A percentile compares a stretch with the other conserved stretches of the same genome.
Conservation (phyloP, 2,329 filamentous ascomycete species). For the Penicillium sp. region DNA sequence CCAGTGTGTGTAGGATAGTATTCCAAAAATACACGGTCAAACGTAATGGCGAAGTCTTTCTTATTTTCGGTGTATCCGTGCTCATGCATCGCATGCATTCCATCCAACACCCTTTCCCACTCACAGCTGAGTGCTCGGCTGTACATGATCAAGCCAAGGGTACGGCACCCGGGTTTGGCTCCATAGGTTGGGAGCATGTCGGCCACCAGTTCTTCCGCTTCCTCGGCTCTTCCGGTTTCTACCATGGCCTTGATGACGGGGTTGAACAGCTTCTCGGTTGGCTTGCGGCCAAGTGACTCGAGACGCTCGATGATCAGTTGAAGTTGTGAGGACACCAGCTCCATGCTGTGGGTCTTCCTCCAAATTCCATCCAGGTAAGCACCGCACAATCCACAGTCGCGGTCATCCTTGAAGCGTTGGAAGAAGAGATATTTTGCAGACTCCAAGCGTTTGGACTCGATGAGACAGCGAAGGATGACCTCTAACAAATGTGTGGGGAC, state of each 20-base stretch:
- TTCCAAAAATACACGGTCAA: slow-evolving; percentile 45
- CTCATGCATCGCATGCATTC: slow-evolving; percentile 41
- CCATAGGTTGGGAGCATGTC: slow-evolving; percentile 36
- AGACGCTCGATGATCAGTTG: slow-evolving; percentile 32
- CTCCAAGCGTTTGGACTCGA: slow-evolving; percentile 41
- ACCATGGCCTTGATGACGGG: slow-evolving; percentile 44
- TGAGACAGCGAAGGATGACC: slow-evolving; percentile 38
- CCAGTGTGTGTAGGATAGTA: slow-evolving; percentile 42
- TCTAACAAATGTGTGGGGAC: slow-evolving; percentile 36
- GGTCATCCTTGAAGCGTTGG: slow-evolving; percentile 34
- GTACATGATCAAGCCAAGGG: slow-evolving; percentile 41
- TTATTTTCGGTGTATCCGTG: slow-evolving; percentile 32
- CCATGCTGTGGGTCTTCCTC: slow-evolving; percentile 42
- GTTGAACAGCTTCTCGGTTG: slow-evolving; percentile 44
- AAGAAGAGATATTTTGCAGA: slow-evolving; percentile 41
- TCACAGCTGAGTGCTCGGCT: slow-evolving; percentile 40
- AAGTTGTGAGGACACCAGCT: slow-evolving; percentile 38
- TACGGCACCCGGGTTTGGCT: slow-evolving; percentile 34
- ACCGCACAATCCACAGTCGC: slow-evolving; percentile 37
- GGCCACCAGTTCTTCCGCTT: slow-evolving; percentile 38
- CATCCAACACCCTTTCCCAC: slow-evolving; percentile 43
- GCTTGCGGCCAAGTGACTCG: slow-evolving; percentile 29
- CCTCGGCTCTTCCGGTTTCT: slow-evolving; percentile 37
- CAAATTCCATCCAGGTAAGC: slow-evolving; percentile 42
- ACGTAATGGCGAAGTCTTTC: slow-evolving; percentile 34